Evolutionary conservation across 169 alveolate species (phyloP).

Genomic region (Besnoitia besnoiti): DNA sequence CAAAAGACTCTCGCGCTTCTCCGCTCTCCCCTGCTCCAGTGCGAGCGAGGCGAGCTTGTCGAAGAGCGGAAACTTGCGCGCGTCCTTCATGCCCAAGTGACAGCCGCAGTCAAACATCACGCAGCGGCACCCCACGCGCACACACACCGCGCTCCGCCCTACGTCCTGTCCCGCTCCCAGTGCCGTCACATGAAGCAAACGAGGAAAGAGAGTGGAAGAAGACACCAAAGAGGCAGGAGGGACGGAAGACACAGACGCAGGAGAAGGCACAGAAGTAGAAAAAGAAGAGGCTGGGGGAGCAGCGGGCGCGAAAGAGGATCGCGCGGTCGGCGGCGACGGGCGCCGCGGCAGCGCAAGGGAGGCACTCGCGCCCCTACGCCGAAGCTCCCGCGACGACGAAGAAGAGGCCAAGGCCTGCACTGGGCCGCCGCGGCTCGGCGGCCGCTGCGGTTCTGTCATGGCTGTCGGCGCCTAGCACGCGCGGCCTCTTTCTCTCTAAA

Average conservation of each 20-base stretch:
- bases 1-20: background rate
- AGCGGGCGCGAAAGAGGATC: background rate
- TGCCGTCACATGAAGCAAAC: constrained; percentile 76
- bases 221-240: background rate
- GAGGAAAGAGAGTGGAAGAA: background rate
- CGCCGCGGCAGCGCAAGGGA: too few species aligned
- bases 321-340: too few species aligned
- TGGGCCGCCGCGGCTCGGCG: too few species aligned
- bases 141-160: constrained; percentile 96
- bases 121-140: constrained; percentile 90
- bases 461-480: too few species aligned
- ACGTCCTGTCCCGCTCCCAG: constrained; percentile 99
- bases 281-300: background rate
- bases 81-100: constrained; percentile 94
- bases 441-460: too few species aligned
- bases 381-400: too few species aligned
- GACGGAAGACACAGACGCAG: background rate
- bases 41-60: constrained; percentile 68
- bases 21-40: background rate
- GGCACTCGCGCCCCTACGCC: too few species aligned
- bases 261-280: background rate
- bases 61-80: constrained; percentile 95
- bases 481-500: too few species aligned
- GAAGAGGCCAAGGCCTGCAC: too few species aligned
- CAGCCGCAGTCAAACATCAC: constrained; percentile 98